These are phyloP conservation scores for Elsinoe batatas DNA, from an alignment of 2,329 filamentous ascomycete species.

Conservation along the genomic window DNA sequence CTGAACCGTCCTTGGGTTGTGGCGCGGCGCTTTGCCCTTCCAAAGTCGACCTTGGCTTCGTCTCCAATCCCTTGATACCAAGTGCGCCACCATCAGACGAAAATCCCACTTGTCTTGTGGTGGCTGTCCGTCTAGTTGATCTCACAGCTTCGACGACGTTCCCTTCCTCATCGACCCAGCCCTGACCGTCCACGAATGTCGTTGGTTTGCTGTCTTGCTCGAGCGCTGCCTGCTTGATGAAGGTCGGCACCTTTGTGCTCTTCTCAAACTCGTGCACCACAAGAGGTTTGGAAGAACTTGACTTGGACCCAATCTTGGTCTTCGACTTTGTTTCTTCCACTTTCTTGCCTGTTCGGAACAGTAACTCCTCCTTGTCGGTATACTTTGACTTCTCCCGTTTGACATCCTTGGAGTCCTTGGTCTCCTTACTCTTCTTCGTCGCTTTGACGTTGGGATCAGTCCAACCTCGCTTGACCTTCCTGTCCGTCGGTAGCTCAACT, in stretches of 20 bases:
- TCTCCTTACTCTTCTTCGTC: constrained; percentile 34
- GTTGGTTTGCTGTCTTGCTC: constrained; percentile 37
- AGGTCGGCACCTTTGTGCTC: constrained; percentile 70
- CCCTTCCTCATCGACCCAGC: constrained; percentile 77
- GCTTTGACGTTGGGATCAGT: constrained; percentile 44
- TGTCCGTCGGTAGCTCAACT: constrained; percentile 59
- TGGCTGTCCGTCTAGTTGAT: neutral
- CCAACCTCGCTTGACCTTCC: constrained; percentile 85
- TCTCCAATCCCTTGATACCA: neutral
- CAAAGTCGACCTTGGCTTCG: neutral
- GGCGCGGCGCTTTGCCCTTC: neutral
- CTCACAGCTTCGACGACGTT: constrained; percentile 55
- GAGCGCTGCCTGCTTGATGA: constrained; percentile 52
- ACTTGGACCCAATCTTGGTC: neutral
- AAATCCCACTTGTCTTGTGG: neutral
- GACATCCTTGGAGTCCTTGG: constrained; percentile 44
- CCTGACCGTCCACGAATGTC: constrained; percentile 71
- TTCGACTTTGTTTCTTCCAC: constrained; percentile 43
- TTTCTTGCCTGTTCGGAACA: constrained; percentile 65
- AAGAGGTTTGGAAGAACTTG: neutral
- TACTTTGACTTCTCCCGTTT: constrained; percentile 62
- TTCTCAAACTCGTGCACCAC: constrained; percentile 85
- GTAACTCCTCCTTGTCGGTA: constrained; percentile 63
- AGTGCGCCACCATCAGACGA: neutral
- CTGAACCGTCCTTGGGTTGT: neutral